Base-by-base conservation (phyloP, 1,284 basidiomycete genomes). In the Irpex sp. region DNA sequence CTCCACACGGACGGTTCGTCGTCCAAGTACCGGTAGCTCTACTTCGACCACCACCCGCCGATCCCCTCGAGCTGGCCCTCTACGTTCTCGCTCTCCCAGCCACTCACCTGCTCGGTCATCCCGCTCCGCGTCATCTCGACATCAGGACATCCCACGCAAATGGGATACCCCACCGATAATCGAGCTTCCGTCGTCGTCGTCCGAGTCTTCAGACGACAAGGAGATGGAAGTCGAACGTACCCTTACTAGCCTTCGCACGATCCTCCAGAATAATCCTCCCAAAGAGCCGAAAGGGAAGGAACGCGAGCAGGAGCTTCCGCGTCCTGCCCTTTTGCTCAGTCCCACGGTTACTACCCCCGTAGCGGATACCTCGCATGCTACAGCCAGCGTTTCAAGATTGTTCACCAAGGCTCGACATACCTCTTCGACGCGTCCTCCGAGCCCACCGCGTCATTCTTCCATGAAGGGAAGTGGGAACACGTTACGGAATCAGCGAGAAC, bases 361-460 rank as follows among this genome's bases (percentile, higher is more conserved):
- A 26, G 78, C 83, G 5, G 79, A 82, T 31, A 87, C 87, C 1
- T 89, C 87, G 3, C 89, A 79, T 5, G 86, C 90, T 0, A 92
- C 90, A 0, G 90, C 90, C 0, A 88, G 85, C 47, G 79, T 92
- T 59, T 90, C 89, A 15, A 79, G 87, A 13, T 79, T 92, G n/a
- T 89, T 87, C 67, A 89, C 89, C 0, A 75, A 74, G 58, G 57
- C 68, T 53, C 67, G 74, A 21, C 75, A 78, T 58, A 72, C 74
- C 15, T 70, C 69, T 5, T 75, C 75, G 8, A 74, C 75, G 5
- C 70, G 74, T 6, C 70, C 73, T 3, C 73, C 70, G 1, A 74
- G 73, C 0, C 74, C 72, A 5, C 76, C 75, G 15, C 67, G 68
- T 13, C 74, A 75, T 19, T 77, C 75, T 5, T 73, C 74, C 1